Evolutionary conservation across 345 rosid genomes (phyloP).

Genomic region (Citrus glauca): DNA sequence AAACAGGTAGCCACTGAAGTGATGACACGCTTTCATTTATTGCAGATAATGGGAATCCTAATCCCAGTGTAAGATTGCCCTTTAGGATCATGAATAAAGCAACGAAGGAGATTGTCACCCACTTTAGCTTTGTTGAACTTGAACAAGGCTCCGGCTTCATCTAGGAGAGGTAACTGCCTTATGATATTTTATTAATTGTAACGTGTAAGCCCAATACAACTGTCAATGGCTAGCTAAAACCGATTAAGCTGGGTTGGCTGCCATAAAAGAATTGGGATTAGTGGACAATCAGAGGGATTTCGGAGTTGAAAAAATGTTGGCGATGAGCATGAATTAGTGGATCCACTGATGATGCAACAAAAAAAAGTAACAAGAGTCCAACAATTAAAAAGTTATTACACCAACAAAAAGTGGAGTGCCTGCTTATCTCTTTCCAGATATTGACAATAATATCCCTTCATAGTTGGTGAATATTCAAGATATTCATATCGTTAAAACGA

Average conservation of each 20-base stretch:
- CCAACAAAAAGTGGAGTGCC: not conserved
- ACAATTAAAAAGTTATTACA: slow-evolving; percentile 26
- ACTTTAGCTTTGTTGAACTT: not conserved
- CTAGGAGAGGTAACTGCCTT: not conserved
- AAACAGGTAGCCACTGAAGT: slow-evolving; percentile 1
- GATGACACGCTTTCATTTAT: slow-evolving; percentile 10
- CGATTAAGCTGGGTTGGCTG: slow-evolving; percentile 1
- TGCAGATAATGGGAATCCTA: slow-evolving; percentile 13
- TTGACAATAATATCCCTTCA: slow-evolving; percentile 28
- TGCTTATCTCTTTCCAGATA: not conserved
- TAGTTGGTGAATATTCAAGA: not conserved
- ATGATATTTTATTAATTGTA: no score
- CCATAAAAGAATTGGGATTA: slow-evolving; percentile 12
- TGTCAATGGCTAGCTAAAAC: not conserved
- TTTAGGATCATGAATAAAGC: not conserved
- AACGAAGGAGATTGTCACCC: not conserved
- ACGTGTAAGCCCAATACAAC: not conserved
- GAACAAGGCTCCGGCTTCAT: not conserved
- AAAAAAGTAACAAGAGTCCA: slow-evolving; percentile 29
- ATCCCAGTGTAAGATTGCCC: not conserved
- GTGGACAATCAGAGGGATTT: slow-evolving; percentile 33
- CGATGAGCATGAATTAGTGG: slow-evolving; percentile 46
- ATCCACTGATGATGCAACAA: slow-evolving; percentile 22
- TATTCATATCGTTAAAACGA: not conserved
- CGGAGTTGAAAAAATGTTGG: slow-evolving; percentile 11